Conservation (phyloP, 345 rosid genomes). For the Sonneratia caseolaris region DNA sequence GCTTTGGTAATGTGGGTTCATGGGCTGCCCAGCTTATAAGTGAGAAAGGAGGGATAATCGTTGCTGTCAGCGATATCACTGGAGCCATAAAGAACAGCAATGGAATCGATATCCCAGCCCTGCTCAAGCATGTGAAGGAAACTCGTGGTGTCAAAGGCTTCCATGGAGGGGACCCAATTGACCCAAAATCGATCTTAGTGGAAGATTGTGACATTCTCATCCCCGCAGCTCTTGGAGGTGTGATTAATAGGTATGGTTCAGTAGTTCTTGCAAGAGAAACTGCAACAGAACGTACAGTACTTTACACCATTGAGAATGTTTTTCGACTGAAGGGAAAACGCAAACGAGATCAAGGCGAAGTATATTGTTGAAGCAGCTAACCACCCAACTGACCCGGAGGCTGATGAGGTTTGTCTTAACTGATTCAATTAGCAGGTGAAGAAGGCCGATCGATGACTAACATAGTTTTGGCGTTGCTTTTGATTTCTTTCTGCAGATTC, state of each 20-base stretch:
- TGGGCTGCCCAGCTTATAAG: slow-evolving; percentile 86
- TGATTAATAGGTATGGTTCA: slow-evolving; percentile 57
- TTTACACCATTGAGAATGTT: not conserved
- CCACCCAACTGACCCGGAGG: slow-evolving; percentile 98
- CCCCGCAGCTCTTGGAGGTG: slow-evolving; percentile 94
- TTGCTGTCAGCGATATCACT: slow-evolving; percentile 71
- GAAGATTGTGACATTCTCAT: slow-evolving; percentile 85
- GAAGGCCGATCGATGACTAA: not conserved
- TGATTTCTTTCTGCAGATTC: slow-evolving; percentile 32
- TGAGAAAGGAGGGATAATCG: slow-evolving; percentile 70
- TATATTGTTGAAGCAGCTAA: slow-evolving; percentile 89
- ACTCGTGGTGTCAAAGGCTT: slow-evolving; percentile 71
- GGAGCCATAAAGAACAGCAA: slow-evolving; percentile 84
- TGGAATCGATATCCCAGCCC: slow-evolving; percentile 52
- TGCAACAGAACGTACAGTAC: too few species aligned
- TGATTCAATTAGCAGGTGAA: too few species aligned
- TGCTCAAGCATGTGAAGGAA: slow-evolving; percentile 54
- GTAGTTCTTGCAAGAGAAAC: not conserved
- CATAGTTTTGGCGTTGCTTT: not conserved
- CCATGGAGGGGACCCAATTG: slow-evolving; percentile 48
- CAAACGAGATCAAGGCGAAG: slow-evolving; percentile 75
- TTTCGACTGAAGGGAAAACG: slow-evolving; percentile 56
- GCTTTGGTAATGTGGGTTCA: slow-evolving; percentile 95
- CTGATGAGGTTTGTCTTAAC: slow-evolving; percentile 58
- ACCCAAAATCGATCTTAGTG: slow-evolving; percentile 48